Base-by-base conservation (phyloP, 768 basidiomycete species). In the Phanerochaete carnosa region DNA sequence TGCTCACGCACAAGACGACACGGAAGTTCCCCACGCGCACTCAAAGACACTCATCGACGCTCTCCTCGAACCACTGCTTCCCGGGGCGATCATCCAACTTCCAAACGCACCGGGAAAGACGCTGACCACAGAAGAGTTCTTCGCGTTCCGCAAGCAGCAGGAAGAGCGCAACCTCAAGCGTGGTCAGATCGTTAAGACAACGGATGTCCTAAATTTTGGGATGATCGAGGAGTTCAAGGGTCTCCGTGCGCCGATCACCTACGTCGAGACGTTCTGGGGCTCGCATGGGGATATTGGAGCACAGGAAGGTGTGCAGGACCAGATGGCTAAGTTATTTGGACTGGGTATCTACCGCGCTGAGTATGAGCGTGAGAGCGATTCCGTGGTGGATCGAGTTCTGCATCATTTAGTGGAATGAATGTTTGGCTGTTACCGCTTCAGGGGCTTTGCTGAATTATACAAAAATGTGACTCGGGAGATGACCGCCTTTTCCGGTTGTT, bases 1-100 rank as follows among this genome's bases (percentile, higher is more conserved):
- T 63, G 85, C 81, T 0, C 93, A 95, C 70, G 85, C 92, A 7
- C 77, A 80, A 62, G 79, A 92, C 69, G 93, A 95, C 72, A 77
- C 74, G 64, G 87, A 90, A 23, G 92, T 94, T 49, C 86, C 87
- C 0, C 78, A 84, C 64, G 76, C 80, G 0, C 92, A 95, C 69
- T 87, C 92, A 0, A 76, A 79, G 15, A 73, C 77, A 0, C 81
- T 95, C 25, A 92, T 92, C 72, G 78, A 89, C 29, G 76, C 81
- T 0, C 82, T 93, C 59, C 69, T 91, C 30, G 84, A 86, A n/a
- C 84, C 84, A 0, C 75, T 82, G 57, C 78, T 93, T 8, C 89
- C 89, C 1, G 16, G 12, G 7, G 68, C 77, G 1, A 60, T 80
- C 1, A 77, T 81, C 47, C 61, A 70, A 0, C 75, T 79, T n/a